phyloP scores from a whole-genome alignment of 2,329 filamentous ascomycete genomes.

The Periconia sp. region DNA sequence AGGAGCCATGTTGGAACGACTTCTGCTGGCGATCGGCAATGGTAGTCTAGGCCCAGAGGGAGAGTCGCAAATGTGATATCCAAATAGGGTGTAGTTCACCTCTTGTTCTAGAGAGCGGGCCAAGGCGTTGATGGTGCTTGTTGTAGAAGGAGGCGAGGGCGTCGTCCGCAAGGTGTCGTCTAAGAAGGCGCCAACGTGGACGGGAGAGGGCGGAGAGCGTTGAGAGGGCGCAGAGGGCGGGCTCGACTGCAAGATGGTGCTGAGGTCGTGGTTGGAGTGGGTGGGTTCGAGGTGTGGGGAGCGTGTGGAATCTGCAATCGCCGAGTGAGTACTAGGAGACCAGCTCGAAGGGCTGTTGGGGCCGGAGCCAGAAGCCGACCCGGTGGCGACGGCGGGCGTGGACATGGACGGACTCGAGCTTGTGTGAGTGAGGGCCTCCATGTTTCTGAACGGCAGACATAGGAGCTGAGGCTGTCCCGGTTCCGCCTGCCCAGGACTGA shows the following conservation, averaged over 20 bases:
- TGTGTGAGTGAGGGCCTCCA: too few relatives aligned
- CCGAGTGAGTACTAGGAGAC: not conserved
- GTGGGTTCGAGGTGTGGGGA: constrained; percentile 3
- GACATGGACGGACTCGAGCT: not conserved
- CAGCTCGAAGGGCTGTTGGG: constrained; percentile 3
- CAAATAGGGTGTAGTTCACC: constrained; percentile 19
- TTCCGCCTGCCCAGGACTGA: too few relatives aligned
- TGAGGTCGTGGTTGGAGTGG: constrained; percentile 7
- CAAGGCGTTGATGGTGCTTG: constrained; percentile 34
- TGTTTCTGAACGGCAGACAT: too few relatives aligned
- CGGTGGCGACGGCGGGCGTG: constrained; percentile 18
- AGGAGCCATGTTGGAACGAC: constrained; percentile 18
- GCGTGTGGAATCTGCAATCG: constrained; percentile 2
- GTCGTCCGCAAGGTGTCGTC: constrained; percentile 21
- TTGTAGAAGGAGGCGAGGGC: constrained; percentile 19
- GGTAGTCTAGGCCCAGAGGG: constrained; percentile 1
- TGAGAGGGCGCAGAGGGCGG: constrained; percentile 5
- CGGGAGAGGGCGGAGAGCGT: constrained; percentile 4
- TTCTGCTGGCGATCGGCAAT: constrained; percentile 2
- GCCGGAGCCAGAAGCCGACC: constrained; percentile 21
- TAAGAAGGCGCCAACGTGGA: constrained; percentile 12
- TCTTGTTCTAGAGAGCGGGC: too few relatives aligned
- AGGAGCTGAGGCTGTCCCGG: too few relatives aligned
- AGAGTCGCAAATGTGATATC: constrained; percentile 8
- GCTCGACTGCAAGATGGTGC: constrained; percentile 7